Evolutionary conservation across 176 grass and related monocot species (phyloP), one percentile per base, ranked within the genome.

Genomic region (sorghum (Sorghum bicolor)): DNA sequence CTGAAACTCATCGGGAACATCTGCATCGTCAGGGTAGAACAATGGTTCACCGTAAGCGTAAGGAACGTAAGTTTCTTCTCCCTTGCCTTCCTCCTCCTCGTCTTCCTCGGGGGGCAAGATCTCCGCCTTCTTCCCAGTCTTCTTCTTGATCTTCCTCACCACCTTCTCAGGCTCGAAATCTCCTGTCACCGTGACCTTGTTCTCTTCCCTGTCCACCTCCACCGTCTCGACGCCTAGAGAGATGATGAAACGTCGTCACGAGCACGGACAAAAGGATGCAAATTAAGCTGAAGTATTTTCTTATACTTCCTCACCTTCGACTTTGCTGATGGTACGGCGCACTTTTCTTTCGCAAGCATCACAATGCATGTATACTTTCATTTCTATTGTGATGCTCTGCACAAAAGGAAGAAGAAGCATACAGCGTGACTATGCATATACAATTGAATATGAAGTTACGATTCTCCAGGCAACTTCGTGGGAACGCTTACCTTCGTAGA

Each of bases 301-400:
- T 28, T 24, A 22, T 28, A 47, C 16, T 40, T 57, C 6, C 25
- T 79, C 80, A 73, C 88, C 88, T 22, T 85, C 20, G 2, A 85
- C 29, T 36, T 88, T 79, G 77, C 26, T 58, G 60, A 91, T 70
- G 78, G 78, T 36, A 3, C 60, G 72, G 45, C 57, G 74, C 26
- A 91, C 86, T 17, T 13, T 74, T 34, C 29, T 77, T 33, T 91
- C 90, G 12, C 86, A 91, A 50, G 86, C 72, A 37, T 91, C 74
- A 38, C 90, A 91, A 5, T 91, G 82, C 90, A 85, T 88, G 78
- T 85, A 82, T 1, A 91, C 57, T 34, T 40, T 88, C 65, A 88
- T 34, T 28, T 88, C 78, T 29, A 77, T 2, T 1, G 68, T 83
- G 62, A 83, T 36, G 80, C 38, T 83, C 88, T 87, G 84, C 19